These are phyloP conservation scores for Penicillium sp. DNA, from an alignment of 2,329 filamentous ascomycete species.

Conservation along the genomic window DNA sequence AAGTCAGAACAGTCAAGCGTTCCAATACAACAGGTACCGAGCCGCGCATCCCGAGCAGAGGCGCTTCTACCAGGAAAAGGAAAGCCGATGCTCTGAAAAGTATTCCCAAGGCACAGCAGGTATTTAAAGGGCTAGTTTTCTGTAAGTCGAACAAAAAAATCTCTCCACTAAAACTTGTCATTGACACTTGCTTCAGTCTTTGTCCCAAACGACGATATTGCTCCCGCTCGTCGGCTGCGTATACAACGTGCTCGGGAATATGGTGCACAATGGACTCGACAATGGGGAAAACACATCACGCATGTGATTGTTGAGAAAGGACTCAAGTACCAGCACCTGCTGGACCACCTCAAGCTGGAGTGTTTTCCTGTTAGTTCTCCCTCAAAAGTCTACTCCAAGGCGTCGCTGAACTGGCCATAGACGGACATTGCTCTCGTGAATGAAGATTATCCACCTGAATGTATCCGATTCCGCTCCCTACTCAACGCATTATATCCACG, in stretches of 20 bases:
- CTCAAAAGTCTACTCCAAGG: not conserved
- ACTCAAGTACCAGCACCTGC: conserved; percentile 67
- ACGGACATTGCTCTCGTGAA: conserved; percentile 61
- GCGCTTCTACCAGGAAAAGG: conserved; percentile 28
- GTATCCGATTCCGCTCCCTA: conserved; percentile 62
- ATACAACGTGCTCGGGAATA: conserved; percentile 76
- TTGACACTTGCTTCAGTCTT: conserved; percentile 57
- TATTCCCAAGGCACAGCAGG: conserved; percentile 57
- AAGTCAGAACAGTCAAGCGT: conserved; percentile 12
- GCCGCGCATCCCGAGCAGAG: conserved; percentile 13
- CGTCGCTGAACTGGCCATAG: conserved; percentile 28
- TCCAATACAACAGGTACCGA: conserved; percentile 19
- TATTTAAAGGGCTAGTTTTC: conserved; percentile 66
- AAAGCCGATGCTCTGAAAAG: conserved; percentile 46
- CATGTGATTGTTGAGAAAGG: conserved; percentile 79
- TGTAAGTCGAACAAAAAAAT: conserved; percentile 44
- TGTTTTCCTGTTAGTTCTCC: conserved; percentile 52
- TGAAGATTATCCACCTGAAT: conserved; percentile 71
- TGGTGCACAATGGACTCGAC: conserved; percentile 72
- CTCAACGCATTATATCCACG: conserved; percentile 63
- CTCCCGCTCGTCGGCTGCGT: conserved; percentile 67
- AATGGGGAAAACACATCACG: conserved; percentile 63
- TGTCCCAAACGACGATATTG: conserved; percentile 78
- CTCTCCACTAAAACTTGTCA: not conserved
- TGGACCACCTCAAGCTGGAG: conserved; percentile 57